phyloP scores from a whole-genome alignment of 345 rosid genomes.

The Limnanthes douglasii region DNA sequence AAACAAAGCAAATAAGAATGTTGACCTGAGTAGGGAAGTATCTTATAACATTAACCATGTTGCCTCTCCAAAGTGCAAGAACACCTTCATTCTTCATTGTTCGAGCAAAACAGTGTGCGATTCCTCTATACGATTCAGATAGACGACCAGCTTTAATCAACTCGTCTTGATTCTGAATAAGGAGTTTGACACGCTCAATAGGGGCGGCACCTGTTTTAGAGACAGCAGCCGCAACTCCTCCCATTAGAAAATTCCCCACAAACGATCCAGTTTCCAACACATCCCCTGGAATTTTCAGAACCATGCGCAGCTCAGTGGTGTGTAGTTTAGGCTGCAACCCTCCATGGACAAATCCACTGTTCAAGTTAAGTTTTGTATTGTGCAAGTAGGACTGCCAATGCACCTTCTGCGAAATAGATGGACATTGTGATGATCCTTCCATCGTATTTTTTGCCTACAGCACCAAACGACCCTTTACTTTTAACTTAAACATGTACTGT shows the following conservation, averaged over 20 bases:
- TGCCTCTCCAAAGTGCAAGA: constrained; percentile 44
- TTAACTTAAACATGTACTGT: no score
- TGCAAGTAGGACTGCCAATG: constrained; percentile 29
- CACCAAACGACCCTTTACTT: no score
- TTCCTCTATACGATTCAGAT: constrained; percentile 40
- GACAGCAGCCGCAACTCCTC: constrained; percentile 48
- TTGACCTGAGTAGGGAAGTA: constrained; percentile 39
- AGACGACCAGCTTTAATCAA: constrained; percentile 42
- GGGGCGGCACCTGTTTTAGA: constrained; percentile 35
- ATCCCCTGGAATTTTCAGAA: constrained; percentile 32
- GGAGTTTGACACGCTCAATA: constrained; percentile 33
- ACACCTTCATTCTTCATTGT: constrained; percentile 40
- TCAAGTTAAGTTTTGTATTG: constrained; percentile 3
- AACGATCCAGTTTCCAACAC: constrained; percentile 25
- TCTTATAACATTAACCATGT: constrained; percentile 43
- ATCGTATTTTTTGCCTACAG: constrained; percentile 16
- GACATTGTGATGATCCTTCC: constrained; percentile 44
- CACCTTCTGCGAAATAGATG: constrained; percentile 40
- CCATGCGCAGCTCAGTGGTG: constrained; percentile 15
- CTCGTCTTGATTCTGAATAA: constrained; percentile 44
- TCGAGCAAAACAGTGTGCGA: constrained; percentile 34
- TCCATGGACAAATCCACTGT: constrained; percentile 15
- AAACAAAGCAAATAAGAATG: no score
- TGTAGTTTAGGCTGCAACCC: constrained; percentile 20
- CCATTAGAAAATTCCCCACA: constrained; percentile 38